A percentile compares a stretch with the other conserved stretches of the same genome.
phyloP scores from a whole-genome alignment of 2,329 filamentous ascomycete genomes.

The Sclerotinia sclerotiorum region DNA sequence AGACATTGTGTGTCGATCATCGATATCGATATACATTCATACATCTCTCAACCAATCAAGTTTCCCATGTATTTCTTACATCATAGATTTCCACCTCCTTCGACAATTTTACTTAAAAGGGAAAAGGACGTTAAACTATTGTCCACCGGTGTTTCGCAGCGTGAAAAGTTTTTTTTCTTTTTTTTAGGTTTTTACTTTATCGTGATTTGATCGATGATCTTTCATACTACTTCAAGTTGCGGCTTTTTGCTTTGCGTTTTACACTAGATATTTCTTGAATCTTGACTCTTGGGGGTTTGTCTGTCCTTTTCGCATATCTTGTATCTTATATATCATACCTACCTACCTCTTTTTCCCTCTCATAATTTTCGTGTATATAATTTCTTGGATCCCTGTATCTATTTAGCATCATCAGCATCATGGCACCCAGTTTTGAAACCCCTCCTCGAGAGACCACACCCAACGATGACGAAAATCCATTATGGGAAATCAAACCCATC shows the following conservation, averaged over 20 bases:
- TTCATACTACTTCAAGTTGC: too few relatives aligned
- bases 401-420: background rate
- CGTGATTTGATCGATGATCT: too few relatives aligned
- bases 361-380: background rate
- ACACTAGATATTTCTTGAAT: background rate
- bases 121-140: conserved; percentile 26
- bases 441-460: conserved; percentile 8
- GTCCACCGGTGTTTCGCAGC: background rate
- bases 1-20: too few relatives aligned
- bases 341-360: too few relatives aligned
- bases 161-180: background rate
- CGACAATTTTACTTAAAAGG: conserved; percentile 35
- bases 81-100: conserved; percentile 25
- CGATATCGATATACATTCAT: background rate
- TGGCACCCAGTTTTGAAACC: conserved; percentile 29
- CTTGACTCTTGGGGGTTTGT: background rate
- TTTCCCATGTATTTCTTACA: background rate
- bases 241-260: background rate
- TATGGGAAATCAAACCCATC: conserved; percentile 32
- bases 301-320: too few relatives aligned
- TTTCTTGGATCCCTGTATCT: background rate
- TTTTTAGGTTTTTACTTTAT: too few relatives aligned
- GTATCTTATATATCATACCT: background rate
- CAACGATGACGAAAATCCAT: conserved; percentile 14
- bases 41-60: background rate